Evolutionary conservation across 164 flowering plant genomes (phyloP), one percentile per base, ranked within the genome.

Genomic region (Nymphaea colorata): DNA sequence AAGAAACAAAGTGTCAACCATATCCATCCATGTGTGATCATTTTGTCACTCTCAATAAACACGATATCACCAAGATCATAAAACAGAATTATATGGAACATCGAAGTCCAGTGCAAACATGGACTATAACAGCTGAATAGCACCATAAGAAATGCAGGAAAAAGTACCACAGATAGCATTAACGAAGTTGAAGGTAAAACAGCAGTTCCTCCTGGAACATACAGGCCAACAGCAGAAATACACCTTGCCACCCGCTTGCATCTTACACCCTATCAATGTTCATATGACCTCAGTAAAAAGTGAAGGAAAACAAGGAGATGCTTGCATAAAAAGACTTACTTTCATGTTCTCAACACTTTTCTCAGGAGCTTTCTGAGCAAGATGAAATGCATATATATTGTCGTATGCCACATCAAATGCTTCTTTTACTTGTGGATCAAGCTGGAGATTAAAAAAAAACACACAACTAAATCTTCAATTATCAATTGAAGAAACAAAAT

Each of bases 121-220:
- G 11, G 5, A 10, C 5, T 45, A 45, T 45, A 10, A 45, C 11
- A 45, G 7, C 53, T 5, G 5, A 45, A 10, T 10, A 45, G 53
- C 53, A 45, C 53, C 53, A 45, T 45, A 2, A 55, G 16, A 3
- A 41, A 67, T 62, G 16, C 36, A n/a, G 61, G 41, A n/a, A 53
- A 68, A 71, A 87, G 70, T 86, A 94, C 99, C 78, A 91, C 80
- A 76, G 99, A 71, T 71, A 94, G 96, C 99, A 94, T 91, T 76
- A 94, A 78, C 79, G 98, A 93, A 0, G 98, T 94, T 67, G 99
- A 94, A 61, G 99, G 99, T 78, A 94, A 83, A 70, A 94, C 95
- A 65, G 99, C 98, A 82, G 96, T 90, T 45, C 99, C 99, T 18
- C 99, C 99, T 5, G 96, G 99, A 74, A 94, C 99, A 77, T 90